Evolutionary conservation across 1,139 yeast species (phyloP).

Genomic region (Meyerozyma athensensis): DNA sequence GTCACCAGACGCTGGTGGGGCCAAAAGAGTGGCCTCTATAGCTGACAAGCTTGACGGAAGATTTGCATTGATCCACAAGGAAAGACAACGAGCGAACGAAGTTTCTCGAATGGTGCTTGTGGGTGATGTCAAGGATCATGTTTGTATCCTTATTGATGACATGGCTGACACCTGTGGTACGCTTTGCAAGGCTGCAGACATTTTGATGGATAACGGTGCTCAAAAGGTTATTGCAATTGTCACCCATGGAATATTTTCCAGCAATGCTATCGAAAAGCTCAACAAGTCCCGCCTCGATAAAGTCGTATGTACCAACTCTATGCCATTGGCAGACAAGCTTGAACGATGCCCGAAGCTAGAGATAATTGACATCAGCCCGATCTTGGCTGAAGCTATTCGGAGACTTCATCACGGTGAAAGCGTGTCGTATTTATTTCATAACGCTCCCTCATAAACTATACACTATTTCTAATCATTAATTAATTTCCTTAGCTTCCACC

Average conservation of each 20-base stretch:
- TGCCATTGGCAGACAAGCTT: slow-evolving; percentile 58
- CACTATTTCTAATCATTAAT: slow-evolving; percentile 1
- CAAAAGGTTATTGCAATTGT: slow-evolving; percentile 71
- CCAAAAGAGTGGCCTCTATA: slow-evolving; percentile 74
- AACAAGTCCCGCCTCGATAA: slow-evolving; percentile 52
- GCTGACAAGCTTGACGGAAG: slow-evolving; percentile 74
- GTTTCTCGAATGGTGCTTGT: slow-evolving; percentile 72
- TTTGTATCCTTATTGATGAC: slow-evolving; percentile 71
- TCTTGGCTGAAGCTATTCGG: slow-evolving; percentile 74
- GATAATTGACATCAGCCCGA: slow-evolving; percentile 66
- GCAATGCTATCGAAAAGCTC: slow-evolving; percentile 61
- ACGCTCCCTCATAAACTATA: slow-evolving; percentile 31
- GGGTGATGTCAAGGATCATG: slow-evolving; percentile 69
- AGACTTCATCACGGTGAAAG: slow-evolving; percentile 83
- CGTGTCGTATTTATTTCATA: slow-evolving; percentile 65
- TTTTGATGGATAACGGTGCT: slow-evolving; percentile 59
- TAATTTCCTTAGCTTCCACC: slow-evolving; percentile 40
- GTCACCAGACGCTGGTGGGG: slow-evolving; percentile 86
- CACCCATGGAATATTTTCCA: slow-evolving; percentile 76
- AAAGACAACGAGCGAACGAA: slow-evolving; percentile 75
- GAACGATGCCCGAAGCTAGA: slow-evolving; percentile 52
- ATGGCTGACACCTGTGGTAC: slow-evolving; percentile 89
- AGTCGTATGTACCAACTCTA: slow-evolving; percentile 72
- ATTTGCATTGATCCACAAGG: slow-evolving; percentile 79
- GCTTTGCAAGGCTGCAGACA: slow-evolving; percentile 70